These are phyloP conservation scores for Aspergillus indologenus DNA, from an alignment of 495 filamentous ascomycete genomes.

Conservation along the genomic window DNA sequence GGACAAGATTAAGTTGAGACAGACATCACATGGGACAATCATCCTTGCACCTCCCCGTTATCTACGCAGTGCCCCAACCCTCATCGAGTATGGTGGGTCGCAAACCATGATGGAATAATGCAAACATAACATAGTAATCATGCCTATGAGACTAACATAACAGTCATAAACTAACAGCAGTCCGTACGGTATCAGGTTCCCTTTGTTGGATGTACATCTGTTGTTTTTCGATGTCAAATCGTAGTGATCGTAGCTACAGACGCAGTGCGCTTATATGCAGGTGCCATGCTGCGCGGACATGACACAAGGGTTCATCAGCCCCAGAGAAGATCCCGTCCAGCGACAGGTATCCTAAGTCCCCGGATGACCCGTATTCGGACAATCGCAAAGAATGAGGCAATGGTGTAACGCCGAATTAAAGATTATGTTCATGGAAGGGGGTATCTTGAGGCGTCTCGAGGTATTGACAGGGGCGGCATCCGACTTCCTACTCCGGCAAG, in stretches of 20 bases:
- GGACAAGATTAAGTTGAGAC: not conserved
- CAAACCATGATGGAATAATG: not conserved
- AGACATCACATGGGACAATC: not conserved
- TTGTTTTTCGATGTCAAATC: not conserved
- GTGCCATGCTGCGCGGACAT: slow-evolving; percentile 3
- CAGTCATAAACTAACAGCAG: slow-evolving; percentile 3
- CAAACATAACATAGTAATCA: slow-evolving; percentile 7
- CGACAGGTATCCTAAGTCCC: slow-evolving; percentile 4
- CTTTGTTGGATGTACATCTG: not conserved
- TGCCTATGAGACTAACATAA: slow-evolving; percentile 7
- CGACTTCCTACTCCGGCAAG: slow-evolving; percentile 25
- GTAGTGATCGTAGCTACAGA: not conserved
- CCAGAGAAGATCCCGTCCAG: not conserved
- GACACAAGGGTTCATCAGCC: not conserved
- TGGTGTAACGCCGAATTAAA: slow-evolving; percentile 1
- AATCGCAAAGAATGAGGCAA: not conserved
- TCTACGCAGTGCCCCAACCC: not conserved
- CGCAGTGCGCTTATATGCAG: slow-evolving; percentile 7
- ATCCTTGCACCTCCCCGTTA: not conserved
- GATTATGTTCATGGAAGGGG: slow-evolving; percentile 24
- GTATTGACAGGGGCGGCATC: slow-evolving; percentile 24
- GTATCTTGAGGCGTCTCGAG: slow-evolving; percentile 25
- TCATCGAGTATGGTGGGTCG: not conserved
- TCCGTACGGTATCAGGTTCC: not conserved
- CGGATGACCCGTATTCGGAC: not conserved